Evolutionary conservation across 2,329 filamentous ascomycete species (phyloP), one percentile per base, ranked within the genome.

Genomic region (Verticillium dahliae): DNA sequence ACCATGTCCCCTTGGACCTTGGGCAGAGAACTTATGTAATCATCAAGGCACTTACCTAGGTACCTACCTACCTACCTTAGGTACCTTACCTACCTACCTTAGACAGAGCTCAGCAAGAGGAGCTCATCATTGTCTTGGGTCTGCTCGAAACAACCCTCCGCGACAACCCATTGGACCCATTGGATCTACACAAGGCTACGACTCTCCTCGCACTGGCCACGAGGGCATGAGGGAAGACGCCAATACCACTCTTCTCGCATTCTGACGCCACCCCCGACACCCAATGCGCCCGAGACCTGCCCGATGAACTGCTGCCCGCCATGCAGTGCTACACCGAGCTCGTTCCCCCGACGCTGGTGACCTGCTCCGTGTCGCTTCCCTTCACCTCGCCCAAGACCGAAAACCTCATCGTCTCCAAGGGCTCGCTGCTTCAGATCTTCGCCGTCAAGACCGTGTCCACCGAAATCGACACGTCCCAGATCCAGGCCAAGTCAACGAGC

Each of bases 281-380:
- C 45, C 45, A 31, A 52, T 52, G 45, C 45, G 45, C 45, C 45
- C 45, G 45, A 52, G 10, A 52, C 9, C 18, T 52, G 45, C 31
- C 54, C 33, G 54, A 33, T 56, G 54, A 56, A 56, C 33, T 35
- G 54, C 73, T 70, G 54, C 73, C 70, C 65, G 67, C 67, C 57
- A 98, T 98, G 94, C 94, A 98, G 85, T 96, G 92, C 82, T 98
- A 98, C 79, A 93, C 92, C 72, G 95, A 99, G 83, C 83, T 99
- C 74, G 88, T 92, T 75, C 90, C 94, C 80, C 93, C 95, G 60
- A 96, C 93, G 74, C 93, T 93, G 74, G 92, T 98, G 77, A 93
- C 92, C 71, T 90, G 97, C 78, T 91, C 93, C 66, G 78, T 97
- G 70, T 85, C 82, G 63, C 78, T 97, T 50, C 86, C 92, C 39